phyloP scores from a whole-genome alignment of 2,329 filamentous ascomycete genomes.

The Lecanosticta acicola region DNA sequence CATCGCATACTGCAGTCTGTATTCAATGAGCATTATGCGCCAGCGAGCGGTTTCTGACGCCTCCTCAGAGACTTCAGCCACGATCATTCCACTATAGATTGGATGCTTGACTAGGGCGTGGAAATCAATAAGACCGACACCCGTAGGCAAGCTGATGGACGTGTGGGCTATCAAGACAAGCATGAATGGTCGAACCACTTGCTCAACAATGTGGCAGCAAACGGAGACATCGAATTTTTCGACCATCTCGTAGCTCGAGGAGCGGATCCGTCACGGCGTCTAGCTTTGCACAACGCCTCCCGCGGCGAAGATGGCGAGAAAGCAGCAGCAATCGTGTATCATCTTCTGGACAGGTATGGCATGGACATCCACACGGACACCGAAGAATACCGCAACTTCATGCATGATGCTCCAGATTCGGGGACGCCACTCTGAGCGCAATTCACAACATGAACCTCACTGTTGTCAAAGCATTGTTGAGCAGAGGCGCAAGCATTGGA shows the following conservation, averaged over 20 bases:
- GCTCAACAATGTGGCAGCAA: constrained; percentile 12
- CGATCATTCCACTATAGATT: constrained; percentile 10
- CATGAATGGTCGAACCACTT: constrained; percentile 9
- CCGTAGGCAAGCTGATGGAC: constrained; percentile 4
- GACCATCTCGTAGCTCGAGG: constrained; percentile 11
- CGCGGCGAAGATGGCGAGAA: constrained; percentile 5
- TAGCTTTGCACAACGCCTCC: constrained; percentile 12
- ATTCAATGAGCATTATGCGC: not conserved
- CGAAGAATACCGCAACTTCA: constrained; percentile 9
- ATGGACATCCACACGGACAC: constrained; percentile 12
- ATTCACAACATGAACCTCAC: constrained; percentile 10
- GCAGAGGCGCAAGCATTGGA: constrained; percentile 6
- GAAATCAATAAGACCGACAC: constrained; percentile 12
- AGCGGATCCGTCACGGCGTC: constrained; percentile 6
- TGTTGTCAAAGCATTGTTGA: constrained; percentile 8
- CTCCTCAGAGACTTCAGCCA: constrained; percentile 6
- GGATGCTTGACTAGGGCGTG: constrained; percentile 13
- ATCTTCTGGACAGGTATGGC: constrained; percentile 11
- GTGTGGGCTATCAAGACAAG: constrained; percentile 1
- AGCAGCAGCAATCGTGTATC: constrained; percentile 8
- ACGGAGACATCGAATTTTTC: constrained; percentile 12
- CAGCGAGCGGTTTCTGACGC: not conserved
- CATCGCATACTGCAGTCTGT: constrained; percentile 8
- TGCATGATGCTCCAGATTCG: constrained; percentile 1
- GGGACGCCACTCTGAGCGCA: constrained; percentile 12